Evolutionary conservation across 257 asterid species (phyloP).

Genomic region (Solanum chmielewskii): DNA sequence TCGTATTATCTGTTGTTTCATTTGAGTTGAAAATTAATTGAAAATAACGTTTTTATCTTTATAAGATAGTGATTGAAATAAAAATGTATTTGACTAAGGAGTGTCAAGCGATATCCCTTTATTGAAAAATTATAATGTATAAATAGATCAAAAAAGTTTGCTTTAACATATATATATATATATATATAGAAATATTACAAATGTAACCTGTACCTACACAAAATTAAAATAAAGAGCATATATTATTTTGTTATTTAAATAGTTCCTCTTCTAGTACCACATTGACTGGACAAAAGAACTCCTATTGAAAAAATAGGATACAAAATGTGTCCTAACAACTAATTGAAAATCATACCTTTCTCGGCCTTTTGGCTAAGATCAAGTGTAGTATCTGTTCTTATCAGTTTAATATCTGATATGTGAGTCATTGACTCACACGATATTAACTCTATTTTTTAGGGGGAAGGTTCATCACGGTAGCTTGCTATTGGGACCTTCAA

Average conservation of each 20-base stretch:
- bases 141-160: too few relatives aligned
- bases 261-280: neutral
- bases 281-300: neutral
- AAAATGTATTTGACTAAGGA: too few relatives aligned
- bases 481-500: neutral
- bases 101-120: too few relatives aligned
- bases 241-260: constrained; percentile 19
- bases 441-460: neutral
- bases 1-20: neutral
- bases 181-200: neutral
- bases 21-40: too few relatives aligned
- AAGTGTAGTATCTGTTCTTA: constrained; percentile 79
- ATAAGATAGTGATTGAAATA: too few relatives aligned
- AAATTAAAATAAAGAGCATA: neutral
- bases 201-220: neutral
- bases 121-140: too few relatives aligned
- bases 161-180: too few relatives aligned
- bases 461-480: neutral
- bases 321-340: neutral
- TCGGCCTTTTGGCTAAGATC: constrained; percentile 79
- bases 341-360: constrained; percentile 30
- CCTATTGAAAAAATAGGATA: neutral
- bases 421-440: neutral
- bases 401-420: constrained; percentile 26
- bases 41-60: too few relatives aligned